Evolutionary conservation across 1,284 basidiomycete species (phyloP), one percentile per base, ranked within the genome.

Genomic region (Tilletia walkeri): DNA sequence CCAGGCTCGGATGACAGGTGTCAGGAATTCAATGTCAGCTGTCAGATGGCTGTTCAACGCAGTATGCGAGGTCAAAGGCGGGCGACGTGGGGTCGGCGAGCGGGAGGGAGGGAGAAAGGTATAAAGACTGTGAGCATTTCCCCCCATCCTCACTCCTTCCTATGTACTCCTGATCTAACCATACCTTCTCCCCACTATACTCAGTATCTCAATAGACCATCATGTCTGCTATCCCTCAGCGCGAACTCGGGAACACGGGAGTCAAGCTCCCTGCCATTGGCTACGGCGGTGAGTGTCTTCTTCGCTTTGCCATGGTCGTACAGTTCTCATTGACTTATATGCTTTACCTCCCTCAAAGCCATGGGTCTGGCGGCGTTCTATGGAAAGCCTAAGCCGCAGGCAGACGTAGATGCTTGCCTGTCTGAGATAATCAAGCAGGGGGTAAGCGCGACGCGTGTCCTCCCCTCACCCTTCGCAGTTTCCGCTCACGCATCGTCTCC

Each of bases 191-290:
- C 9, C 50, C 9, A 24, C n/a, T 53, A 18, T 53, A 6, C 10
- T 53, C 24, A 49, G 47, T 53, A 53, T 14, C 50, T 53, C 10
- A 14, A 53, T 53, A n/a, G n/a, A n/a, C 18, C 7, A 53, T 53
- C 7, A 53, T 53, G 50, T 53, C 50, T 53, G 24, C 41, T 14
- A 56, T 56, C 24, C 54, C 54, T 56, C 14, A n/a, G 7, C 72
- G 76, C 34, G 66, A 77, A 67, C 72, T 77, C 39, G 76, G 67
- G 41, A 70, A 56, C 24, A 56, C 10, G 20, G 54, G 71, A 65
- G 67, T 71, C 5, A 66, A 74, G 49, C 70, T 76, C 45, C 72
- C 73, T 30, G 20, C n/a, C 54, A 74, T 76, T 49, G 76, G 76
- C 49, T 78, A 72, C 63, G 76, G 76, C 18, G 75, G 41, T 45